Conservation (phyloP, 2,329 filamentous ascomycete genomes). For the Hypoxylon sp. region DNA sequence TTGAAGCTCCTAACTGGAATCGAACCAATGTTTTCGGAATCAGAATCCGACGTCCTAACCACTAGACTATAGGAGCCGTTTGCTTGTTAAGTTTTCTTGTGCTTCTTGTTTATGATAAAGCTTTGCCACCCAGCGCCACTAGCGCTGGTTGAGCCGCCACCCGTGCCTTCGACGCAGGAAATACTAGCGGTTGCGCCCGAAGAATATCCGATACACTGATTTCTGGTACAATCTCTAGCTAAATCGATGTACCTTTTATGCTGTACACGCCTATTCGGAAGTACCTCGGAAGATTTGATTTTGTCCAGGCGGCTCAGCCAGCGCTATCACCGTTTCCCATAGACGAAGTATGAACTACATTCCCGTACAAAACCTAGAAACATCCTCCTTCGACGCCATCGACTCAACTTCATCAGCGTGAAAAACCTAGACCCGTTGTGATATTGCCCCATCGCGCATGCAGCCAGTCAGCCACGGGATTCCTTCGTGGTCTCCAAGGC, state of each 20-base stretch:
- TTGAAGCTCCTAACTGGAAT: slow-evolving; percentile 39
- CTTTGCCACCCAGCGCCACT: not conserved
- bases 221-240: no score
- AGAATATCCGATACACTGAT: no score
- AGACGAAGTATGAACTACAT: not conserved
- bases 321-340: not conserved
- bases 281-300: no score
- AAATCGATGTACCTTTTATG: no score
- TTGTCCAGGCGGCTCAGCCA: no score
- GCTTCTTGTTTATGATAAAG: not conserved
- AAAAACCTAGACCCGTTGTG: not conserved
- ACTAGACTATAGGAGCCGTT: slow-evolving; percentile 39
- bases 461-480: no score
- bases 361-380: not conserved
- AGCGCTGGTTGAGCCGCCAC: no score
- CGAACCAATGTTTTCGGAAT: slow-evolving; percentile 43
- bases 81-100: not conserved
- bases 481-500: no score
- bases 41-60: slow-evolving; percentile 43
- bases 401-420: not conserved
- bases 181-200: no score
- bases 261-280: no score
- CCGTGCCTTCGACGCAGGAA: no score
- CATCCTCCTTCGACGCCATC: not conserved
- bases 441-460: not conserved